A percentile compares a stretch with the other conserved stretches of the same genome.
Conservation (phyloP, 345 rosid species). For the Arabidopsis arenosa region DNA sequence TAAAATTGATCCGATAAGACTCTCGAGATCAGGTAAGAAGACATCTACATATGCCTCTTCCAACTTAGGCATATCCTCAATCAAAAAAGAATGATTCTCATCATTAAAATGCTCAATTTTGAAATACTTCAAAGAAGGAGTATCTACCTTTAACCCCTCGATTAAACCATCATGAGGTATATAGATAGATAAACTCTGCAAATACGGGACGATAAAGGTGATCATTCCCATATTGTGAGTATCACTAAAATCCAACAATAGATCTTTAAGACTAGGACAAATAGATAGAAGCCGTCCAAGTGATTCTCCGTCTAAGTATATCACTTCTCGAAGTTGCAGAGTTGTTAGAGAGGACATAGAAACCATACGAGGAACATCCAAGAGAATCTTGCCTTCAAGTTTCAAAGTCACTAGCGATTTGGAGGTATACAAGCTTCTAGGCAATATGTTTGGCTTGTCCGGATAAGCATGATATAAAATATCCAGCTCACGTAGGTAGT, state of each 20-base stretch:
- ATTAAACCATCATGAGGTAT: no score
- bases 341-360: conserved; percentile 1
- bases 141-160: neutral
- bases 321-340: neutral
- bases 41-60: neutral
- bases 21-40: no score
- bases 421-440: conserved; percentile 19
- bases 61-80: neutral
- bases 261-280: conserved; percentile 20
- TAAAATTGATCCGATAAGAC: neutral
- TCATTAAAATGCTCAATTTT: neutral
- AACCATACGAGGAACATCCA: conserved; percentile 25
- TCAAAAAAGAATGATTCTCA: neutral
- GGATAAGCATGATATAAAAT: no score
- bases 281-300: neutral
- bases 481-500: neutral
- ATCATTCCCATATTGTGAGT: neutral
- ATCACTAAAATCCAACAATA: neutral
- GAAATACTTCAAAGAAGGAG: neutral
- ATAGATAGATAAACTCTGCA: neutral
- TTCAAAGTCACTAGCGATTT: conserved; percentile 12
- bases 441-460: conserved; percentile 1
- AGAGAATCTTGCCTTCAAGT: neutral
- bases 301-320: neutral
- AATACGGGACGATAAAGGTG: neutral